Conservation (phyloP, 1,284 basidiomycete species). For the Amylostereum chailletii region DNA sequence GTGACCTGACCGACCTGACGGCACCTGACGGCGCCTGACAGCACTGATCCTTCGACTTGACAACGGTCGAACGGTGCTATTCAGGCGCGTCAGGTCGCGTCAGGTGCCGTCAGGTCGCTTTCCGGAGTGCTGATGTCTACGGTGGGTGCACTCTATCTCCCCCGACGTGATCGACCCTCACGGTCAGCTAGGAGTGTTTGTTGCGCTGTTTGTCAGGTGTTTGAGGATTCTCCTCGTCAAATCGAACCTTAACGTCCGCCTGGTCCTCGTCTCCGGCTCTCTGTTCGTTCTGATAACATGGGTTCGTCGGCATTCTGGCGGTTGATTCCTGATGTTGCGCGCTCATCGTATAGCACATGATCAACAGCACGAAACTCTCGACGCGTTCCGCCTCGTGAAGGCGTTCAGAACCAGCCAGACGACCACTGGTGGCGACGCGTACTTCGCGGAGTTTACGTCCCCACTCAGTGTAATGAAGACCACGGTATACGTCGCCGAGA, state of each 20-base stretch:
- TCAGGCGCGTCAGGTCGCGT: too few relatives aligned
- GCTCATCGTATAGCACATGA: background rate
- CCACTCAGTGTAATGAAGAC: slow-evolving; percentile 8
- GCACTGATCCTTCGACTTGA: too few relatives aligned
- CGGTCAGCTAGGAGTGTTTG: slow-evolving; percentile 4
- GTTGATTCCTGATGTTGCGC: background rate
- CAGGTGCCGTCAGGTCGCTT: too few relatives aligned
- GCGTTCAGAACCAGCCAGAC: slow-evolving; percentile 3
- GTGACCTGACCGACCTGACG: too few relatives aligned
- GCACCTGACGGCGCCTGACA: too few relatives aligned
- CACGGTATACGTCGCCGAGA: slow-evolving; percentile 7
- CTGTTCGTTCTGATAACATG: slow-evolving; percentile 10
- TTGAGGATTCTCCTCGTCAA: slow-evolving; percentile 7
- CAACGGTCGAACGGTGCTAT: too few relatives aligned
- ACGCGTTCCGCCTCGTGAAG: slow-evolving; percentile 4
- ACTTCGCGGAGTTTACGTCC: background rate
- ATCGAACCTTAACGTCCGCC: slow-evolving; percentile 6
- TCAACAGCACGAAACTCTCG: slow-evolving; percentile 7
- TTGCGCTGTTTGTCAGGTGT: slow-evolving; percentile 6
- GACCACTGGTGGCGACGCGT: background rate
- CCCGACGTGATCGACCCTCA: background rate
- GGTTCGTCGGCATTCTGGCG: slow-evolving; percentile 2
- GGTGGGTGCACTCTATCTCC: background rate
- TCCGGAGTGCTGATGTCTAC: too few relatives aligned
- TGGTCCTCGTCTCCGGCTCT: slow-evolving; percentile 3